Evolutionary conservation across 1,139 yeast species (phyloP).

Genomic region (Saccharomyces hybrid): DNA sequence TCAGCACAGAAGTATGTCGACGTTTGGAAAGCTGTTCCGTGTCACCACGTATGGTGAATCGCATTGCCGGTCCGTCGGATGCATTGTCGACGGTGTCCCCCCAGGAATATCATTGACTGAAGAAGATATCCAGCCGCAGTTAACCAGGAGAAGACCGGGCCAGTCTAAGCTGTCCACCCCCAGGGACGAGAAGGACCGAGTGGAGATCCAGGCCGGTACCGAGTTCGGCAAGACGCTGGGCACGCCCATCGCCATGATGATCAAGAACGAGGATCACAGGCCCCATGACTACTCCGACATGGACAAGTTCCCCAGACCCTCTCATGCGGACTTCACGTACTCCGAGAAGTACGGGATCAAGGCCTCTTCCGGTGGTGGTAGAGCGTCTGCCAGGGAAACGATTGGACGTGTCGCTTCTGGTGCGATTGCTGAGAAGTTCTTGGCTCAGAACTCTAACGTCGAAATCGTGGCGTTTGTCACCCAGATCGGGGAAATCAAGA

Average conservation of each 20-base stretch:
- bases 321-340: conserved; percentile 96
- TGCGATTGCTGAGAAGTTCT: conserved; percentile 90
- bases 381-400: conserved; percentile 95
- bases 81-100: conserved; percentile 97
- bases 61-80: conserved; percentile 96
- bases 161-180: conserved; percentile 91
- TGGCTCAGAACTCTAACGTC: conserved; percentile 65
- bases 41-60: conserved; percentile 98
- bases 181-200: conserved; percentile 88
- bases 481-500: conserved; percentile 71
- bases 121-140: conserved; percentile 87
- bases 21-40: conserved; percentile 55
- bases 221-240: conserved; percentile 88
- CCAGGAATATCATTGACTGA: conserved; percentile 85
- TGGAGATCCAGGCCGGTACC: conserved; percentile 88
- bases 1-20: conserved; percentile 40
- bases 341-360: conserved; percentile 82
- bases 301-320: conserved; percentile 92
- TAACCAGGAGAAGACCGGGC: conserved; percentile 96
- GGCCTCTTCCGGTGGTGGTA: conserved; percentile 94
- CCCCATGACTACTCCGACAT: conserved; percentile 94
- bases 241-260: conserved; percentile 91
- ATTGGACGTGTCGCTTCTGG: conserved; percentile 99
- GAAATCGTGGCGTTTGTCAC: conserved; percentile 96
- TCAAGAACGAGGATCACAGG: conserved; percentile 88